Conservation (phyloP, 148 eudicot genomes). For the Arctostaphylos glauca region DNA sequence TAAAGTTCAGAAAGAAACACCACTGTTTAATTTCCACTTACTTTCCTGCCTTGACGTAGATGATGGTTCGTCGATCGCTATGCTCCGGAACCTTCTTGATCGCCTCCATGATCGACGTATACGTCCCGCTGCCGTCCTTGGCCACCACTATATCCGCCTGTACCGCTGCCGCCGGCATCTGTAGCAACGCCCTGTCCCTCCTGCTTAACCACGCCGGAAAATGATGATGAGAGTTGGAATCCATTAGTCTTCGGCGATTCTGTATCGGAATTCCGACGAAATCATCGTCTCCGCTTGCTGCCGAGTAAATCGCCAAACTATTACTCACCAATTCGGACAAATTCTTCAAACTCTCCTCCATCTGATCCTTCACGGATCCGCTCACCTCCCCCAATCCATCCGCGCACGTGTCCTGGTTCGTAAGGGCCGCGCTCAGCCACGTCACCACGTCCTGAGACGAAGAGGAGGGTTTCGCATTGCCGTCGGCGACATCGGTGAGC, state of each 20-base stretch:
- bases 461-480: slow-evolving; percentile 13
- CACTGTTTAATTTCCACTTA: slow-evolving; percentile 30
- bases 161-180: slow-evolving; percentile 35
- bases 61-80: slow-evolving; percentile 46
- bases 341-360: slow-evolving; percentile 49
- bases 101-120: slow-evolving; percentile 65
- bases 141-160: slow-evolving; percentile 77
- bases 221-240: not conserved
- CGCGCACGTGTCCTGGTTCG: slow-evolving; percentile 85
- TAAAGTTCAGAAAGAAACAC: not conserved
- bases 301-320: slow-evolving; percentile 65
- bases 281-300: slow-evolving; percentile 40
- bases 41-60: slow-evolving; percentile 82
- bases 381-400: slow-evolving; percentile 46
- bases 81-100: slow-evolving; percentile 69
- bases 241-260: slow-evolving; percentile 43
- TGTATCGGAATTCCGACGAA: slow-evolving; percentile 66
- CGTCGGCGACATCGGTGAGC: slow-evolving; percentile 24
- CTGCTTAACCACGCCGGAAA: slow-evolving; percentile 72
- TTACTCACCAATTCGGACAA: slow-evolving; percentile 78
- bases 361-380: slow-evolving; percentile 45
- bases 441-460: slow-evolving; percentile 72
- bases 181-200: slow-evolving; percentile 46
- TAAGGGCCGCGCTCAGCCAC: slow-evolving; percentile 89
- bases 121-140: slow-evolving; percentile 65